Evolutionary conservation across 768 basidiomycete species (phyloP).

Genomic region (Termitomyces sp.): DNA sequence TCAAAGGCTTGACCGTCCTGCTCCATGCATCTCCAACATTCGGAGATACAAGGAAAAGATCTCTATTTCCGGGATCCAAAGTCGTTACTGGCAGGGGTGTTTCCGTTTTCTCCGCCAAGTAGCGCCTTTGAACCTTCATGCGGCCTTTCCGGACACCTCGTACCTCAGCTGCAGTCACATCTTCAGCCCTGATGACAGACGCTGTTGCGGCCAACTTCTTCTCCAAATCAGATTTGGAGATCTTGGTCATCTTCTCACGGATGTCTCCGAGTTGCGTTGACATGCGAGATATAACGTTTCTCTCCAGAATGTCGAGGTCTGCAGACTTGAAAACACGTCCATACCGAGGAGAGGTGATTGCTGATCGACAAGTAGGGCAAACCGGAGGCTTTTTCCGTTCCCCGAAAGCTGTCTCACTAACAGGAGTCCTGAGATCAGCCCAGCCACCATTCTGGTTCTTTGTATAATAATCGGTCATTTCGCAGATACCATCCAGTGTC

Average conservation of each 20-base stretch:
- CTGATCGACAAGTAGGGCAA: slow-evolving; percentile 58
- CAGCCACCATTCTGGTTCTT: slow-evolving; percentile 33
- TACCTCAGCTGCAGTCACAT: slow-evolving; percentile 9
- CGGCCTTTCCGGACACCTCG: slow-evolving; percentile 13
- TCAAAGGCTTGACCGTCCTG: slow-evolving; percentile 27
- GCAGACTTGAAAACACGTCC: slow-evolving; percentile 58
- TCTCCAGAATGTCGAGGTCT: slow-evolving; percentile 59
- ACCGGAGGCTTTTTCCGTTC: slow-evolving; percentile 35
- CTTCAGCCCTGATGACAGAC: slow-evolving; percentile 3
- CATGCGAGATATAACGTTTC: slow-evolving; percentile 52
- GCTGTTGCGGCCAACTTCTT: slow-evolving; percentile 4
- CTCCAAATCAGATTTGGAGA: slow-evolving; percentile 22
- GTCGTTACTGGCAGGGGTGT: slow-evolving; percentile 2
- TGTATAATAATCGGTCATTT: slow-evolving; percentile 46
- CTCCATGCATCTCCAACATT: slow-evolving; percentile 33
- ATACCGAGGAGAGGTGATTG: slow-evolving; percentile 55
- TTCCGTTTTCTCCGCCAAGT: slow-evolving; percentile 2
- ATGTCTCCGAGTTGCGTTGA: slow-evolving; percentile 33
- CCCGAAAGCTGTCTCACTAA: slow-evolving; percentile 15
- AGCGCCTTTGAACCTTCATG: slow-evolving; percentile 5
- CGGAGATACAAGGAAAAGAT: slow-evolving; percentile 21
- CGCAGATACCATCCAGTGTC: slow-evolving; percentile 58
- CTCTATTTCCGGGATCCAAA: slow-evolving; percentile 12
- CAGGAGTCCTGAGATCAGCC: slow-evolving; percentile 37
- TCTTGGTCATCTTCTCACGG: slow-evolving; percentile 19